Conservation (phyloP, 2,329 filamentous ascomycete species). For the Phaeosphaeriaceae sp. region DNA sequence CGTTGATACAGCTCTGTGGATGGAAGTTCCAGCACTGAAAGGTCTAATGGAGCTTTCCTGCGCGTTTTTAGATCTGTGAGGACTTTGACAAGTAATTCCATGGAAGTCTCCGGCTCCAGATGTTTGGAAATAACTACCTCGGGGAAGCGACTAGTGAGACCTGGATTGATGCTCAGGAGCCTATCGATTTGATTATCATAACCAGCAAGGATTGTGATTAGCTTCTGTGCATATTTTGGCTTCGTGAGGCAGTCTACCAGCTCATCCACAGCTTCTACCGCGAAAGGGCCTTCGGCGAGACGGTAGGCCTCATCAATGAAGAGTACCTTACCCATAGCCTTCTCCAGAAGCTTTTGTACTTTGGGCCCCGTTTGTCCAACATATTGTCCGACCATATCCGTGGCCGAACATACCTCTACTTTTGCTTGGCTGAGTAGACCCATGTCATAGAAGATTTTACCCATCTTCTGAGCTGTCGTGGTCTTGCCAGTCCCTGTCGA, state of each 20-base stretch:
- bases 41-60: constrained; percentile 39
- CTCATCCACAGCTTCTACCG: constrained; percentile 62
- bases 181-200: constrained; percentile 71
- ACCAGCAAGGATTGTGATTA: constrained; percentile 72
- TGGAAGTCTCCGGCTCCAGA: constrained; percentile 37
- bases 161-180: constrained; percentile 66
- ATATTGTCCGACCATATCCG: constrained; percentile 72
- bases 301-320: constrained; percentile 78
- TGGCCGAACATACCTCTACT: constrained; percentile 70
- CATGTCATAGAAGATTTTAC: constrained; percentile 77
- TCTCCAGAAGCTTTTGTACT: constrained; percentile 65
- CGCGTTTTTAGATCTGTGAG: constrained; percentile 44
- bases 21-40: constrained; percentile 31
- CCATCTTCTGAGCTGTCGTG: constrained; percentile 74
- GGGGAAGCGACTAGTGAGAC: constrained; percentile 69
- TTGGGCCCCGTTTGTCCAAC: constrained; percentile 74
- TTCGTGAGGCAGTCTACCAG: constrained; percentile 62
- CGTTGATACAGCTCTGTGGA: constrained; percentile 14
- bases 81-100: constrained; percentile 48
- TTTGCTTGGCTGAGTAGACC: constrained; percentile 67
- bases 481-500: constrained; percentile 71
- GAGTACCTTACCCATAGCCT: constrained; percentile 68
- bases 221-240: constrained; percentile 62
- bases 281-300: constrained; percentile 63
- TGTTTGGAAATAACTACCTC: constrained; percentile 64